Conservation (phyloP, 805 yeast species). For the Metschnikowia arizonensis region DNA sequence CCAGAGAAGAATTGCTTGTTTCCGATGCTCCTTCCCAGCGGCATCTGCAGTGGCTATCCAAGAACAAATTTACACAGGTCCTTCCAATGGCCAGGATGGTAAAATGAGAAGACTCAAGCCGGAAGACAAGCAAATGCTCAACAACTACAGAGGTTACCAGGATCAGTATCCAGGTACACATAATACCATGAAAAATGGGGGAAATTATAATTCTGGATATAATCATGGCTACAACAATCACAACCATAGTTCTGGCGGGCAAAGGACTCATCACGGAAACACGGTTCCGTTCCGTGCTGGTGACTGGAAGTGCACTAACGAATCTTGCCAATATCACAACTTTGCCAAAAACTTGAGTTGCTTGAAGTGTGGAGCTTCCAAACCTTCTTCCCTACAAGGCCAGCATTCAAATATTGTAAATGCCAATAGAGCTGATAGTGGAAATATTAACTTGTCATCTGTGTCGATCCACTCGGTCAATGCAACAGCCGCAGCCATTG, state of each 20-base stretch:
- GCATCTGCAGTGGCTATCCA: conserved; percentile 67
- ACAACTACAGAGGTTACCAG: conserved; percentile 10
- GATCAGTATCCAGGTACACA: conserved; percentile 12
- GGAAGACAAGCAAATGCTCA: conserved; percentile 14
- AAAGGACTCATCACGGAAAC: conserved; percentile 26
- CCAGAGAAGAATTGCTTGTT: conserved; percentile 90
- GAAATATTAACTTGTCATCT: conserved; percentile 5
- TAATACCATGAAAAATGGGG: conserved; percentile 15
- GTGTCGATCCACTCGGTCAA: conserved; percentile 28
- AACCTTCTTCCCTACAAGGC: conserved; percentile 32
- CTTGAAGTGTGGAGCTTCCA: conserved; percentile 81
- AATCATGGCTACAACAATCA: conserved; percentile 17
- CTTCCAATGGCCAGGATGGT: conserved; percentile 1
- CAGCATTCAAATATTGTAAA: conserved; percentile 5
- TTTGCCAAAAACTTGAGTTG: conserved; percentile 88
- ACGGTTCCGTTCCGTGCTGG: conserved; percentile 95
- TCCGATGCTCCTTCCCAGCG: conserved; percentile 87
- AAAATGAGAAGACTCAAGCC: conserved; percentile 10
- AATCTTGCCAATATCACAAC: conserved; percentile 80
- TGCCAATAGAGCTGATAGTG: conserved; percentile 7
- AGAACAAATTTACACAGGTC: conserved; percentile 47
- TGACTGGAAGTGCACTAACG: conserved; percentile 88
- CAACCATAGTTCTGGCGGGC: conserved; percentile 13
- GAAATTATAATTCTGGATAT: conserved; percentile 12
- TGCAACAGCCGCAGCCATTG: conserved; percentile 44